Base-by-base conservation (phyloP, 257 asterid genomes). In the Gynochthodes officinalis region DNA sequence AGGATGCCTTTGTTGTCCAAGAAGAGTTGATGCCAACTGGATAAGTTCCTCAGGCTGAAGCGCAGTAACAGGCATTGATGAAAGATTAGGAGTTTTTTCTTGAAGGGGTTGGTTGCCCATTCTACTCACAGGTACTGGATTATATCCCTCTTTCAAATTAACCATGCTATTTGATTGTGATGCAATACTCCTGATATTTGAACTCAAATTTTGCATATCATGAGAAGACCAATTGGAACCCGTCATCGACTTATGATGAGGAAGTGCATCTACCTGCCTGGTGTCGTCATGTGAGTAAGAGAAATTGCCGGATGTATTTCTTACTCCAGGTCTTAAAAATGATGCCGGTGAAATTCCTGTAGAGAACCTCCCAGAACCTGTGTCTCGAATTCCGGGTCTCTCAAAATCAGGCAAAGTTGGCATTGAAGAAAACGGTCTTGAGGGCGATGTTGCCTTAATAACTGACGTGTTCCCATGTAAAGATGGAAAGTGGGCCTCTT, bases 1-100 rank as follows among this genome's bases (percentile, higher is more conserved):
- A 7, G 75, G 49, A 72, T 90, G 94, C 68, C 89, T 87, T 77
- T 85, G 95, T 70, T 93, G 91, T 59, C 89, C 95, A 19, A 90
- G 83, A 80, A 91, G 90, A 59, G 91, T 82, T 8, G 97, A 84
- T 0, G 95, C 85, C 76, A 91, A 82, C 82, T 88, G 89, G 28
- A 91, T 86, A 25, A 89, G 89, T 78, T 93, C 96, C 64, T 89
- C 96, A 3, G 90, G 49, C 71, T 87, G 89, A 69, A 88, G 81
- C 39, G 83, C 76, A 25, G 80, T 63, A 16, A 33, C 49, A 7
- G 90, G 77, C 55, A 49, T 27, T 8, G 89, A 63, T 46, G 91
- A 72, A 60, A 86, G 81, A 39, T 55, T 30, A 1, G 83, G 84
- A 63, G 82, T 75, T 9, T 70, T 85, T 58, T 85, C 96, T 40